Evolutionary conservation across 768 basidiomycete species (phyloP), one percentile per base, ranked within the genome.

Genomic region (Jaapia argillacea): DNA sequence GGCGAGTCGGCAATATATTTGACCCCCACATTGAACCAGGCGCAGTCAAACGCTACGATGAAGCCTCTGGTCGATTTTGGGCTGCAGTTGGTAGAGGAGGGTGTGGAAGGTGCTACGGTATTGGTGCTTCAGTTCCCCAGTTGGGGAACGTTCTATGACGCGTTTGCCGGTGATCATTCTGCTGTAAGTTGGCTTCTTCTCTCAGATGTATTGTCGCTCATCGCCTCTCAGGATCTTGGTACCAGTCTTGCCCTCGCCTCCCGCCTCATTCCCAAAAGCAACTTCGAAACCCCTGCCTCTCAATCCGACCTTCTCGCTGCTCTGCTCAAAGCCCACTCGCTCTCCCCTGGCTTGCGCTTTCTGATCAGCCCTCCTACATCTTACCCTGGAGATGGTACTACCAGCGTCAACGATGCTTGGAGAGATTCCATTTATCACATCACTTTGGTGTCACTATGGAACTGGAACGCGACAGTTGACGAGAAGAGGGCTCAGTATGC

Each of bases 351-450:
- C 7, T 51, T 71, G 14, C 64, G 71, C 40, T 62, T 72, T 28
- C 58, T 70, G 24, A 63, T 71, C 40, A 60, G 10, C 18, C 24
- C 44, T 42, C 71, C 69, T 2, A 48, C 59, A 1, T 66, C 63
- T 13, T 65, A 57, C 49, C 54, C 53, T 2, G 58, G 54, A 4
- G 53, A 55, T 22, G 61, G 62, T 6, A 49, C 53, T 26, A 71
- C 71, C 10, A 72, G 70, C 47, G 63, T 71, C 18, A 69, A 65
- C 1, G 61, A 63, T 24, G 66, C 65, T 24, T 72, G 72, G 72
- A 54, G 69, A 24, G 55, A 57, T 5, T 69, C 67, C 41, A 27
- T 74, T 3, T 72, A 67, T 45, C 72, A 75, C 48, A 57, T 70
- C 41, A 73, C 71, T 6, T 56, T 64, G 20, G 55, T 68, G 24